Conservation (phyloP, 169 alveolate genomes). For the Eimeria necatrix region DNA sequence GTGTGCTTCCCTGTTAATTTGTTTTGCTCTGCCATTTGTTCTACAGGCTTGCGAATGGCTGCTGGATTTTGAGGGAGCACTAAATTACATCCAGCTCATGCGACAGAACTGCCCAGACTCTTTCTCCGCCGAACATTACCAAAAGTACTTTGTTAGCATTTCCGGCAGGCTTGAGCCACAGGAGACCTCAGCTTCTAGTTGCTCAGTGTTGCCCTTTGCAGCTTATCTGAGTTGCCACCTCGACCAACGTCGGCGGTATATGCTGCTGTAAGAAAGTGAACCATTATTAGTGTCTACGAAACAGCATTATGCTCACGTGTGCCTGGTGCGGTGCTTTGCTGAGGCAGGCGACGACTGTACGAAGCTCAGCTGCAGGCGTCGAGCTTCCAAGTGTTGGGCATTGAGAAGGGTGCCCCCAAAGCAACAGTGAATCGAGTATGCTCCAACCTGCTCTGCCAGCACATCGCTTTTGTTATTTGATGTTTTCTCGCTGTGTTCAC, state of each 20-base stretch:
- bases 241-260: too few species aligned
- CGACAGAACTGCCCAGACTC: conserved; percentile 79
- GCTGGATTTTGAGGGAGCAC: conserved; percentile 80
- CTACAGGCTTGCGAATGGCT: conserved; percentile 77
- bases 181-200: too few species aligned
- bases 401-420: conserved; percentile 75
- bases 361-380: conserved; percentile 78
- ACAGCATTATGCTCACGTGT: neutral
- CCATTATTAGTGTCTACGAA: too few species aligned
- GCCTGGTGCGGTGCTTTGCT: conserved; percentile 7
- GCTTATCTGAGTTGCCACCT: too few species aligned
- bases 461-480: neutral
- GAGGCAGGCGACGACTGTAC: conserved; percentile 59
- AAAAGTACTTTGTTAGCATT: conserved; percentile 11
- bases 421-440: conserved; percentile 76
- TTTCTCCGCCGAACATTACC: conserved; percentile 49
- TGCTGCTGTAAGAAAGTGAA: too few species aligned
- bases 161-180: too few species aligned
- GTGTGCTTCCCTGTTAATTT: neutral
- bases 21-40: neutral
- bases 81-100: conserved; percentile 58
- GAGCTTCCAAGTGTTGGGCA: conserved; percentile 77
- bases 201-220: too few species aligned
- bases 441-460: neutral
- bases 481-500: neutral